phyloP scores from a whole-genome alignment of 768 basidiomycete species.

The Naganishia kalamii region DNA sequence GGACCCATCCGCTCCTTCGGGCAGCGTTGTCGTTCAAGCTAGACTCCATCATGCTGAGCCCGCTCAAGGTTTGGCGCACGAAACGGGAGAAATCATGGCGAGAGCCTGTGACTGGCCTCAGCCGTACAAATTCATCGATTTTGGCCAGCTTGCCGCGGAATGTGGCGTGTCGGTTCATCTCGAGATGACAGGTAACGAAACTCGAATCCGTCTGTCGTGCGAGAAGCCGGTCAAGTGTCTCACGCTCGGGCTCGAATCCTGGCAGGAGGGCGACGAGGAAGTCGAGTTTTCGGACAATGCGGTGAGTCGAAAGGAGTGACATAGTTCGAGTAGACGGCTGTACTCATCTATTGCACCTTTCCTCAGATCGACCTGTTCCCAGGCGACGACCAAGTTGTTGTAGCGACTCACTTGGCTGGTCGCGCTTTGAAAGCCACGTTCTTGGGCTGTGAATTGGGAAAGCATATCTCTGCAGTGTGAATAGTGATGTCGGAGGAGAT shows the following conservation, averaged over 20 bases:
- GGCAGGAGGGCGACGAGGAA: slow-evolving; percentile 11
- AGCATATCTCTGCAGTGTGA: background rate
- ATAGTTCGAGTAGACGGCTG: background rate
- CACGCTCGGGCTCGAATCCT: slow-evolving; percentile 13
- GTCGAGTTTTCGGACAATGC: slow-evolving; percentile 24
- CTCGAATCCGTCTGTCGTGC: slow-evolving; percentile 2
- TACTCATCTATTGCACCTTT: background rate
- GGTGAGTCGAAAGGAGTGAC: background rate
- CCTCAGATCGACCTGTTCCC: slow-evolving; percentile 22
- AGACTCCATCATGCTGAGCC: background rate
- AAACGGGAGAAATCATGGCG: background rate
- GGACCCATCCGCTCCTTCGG: background rate
- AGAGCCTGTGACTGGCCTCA: slow-evolving; percentile 24
- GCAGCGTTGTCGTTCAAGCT: slow-evolving; percentile 9
- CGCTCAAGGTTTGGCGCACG: background rate
- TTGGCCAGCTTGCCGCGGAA: background rate
- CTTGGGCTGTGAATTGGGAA: slow-evolving; percentile 14
- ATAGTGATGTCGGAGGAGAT: too few species aligned
- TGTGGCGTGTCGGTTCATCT: background rate
- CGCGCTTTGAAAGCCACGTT: slow-evolving; percentile 12
- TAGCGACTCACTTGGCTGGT: slow-evolving; percentile 13
- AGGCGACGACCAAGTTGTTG: slow-evolving; percentile 20
- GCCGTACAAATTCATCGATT: slow-evolving; percentile 28
- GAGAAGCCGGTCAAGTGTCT: slow-evolving; percentile 24
- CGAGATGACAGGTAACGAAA: background rate